Evolutionary conservation across 345 rosid genomes (phyloP), one percentile per base, ranked within the genome.

Genomic region (Gossypium turneri): DNA sequence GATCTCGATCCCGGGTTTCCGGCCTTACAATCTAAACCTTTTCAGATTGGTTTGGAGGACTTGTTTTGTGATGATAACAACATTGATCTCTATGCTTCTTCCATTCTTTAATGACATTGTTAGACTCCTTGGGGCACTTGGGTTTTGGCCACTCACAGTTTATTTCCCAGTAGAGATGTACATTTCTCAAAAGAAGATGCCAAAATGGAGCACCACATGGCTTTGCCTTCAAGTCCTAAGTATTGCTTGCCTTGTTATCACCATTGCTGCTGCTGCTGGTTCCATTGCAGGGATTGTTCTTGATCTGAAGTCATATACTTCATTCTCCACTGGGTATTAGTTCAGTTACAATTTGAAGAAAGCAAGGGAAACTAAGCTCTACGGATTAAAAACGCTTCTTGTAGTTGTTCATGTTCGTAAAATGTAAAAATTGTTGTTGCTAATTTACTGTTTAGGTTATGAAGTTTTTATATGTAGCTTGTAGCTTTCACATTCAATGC

Each of bases 81-180:
- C 98, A 0, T 52, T 89, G 69, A 87, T 91, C 61, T 85, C 99
- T 7, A 93, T 95, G 99, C 81, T 93, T 15, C 84, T 91, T 66
- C 99, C 98, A 2, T 93, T 93, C 85, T 95, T 95, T 64, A 91
- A 89, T 15, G 93, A 88, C 58, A 82, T 91, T 0, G 95, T 91
- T 1, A 96, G 98, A 24, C 82, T 94, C 10, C 90, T 95, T 9
- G 98, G 99, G 10, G 98, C 99, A 0, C 57, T 95, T 1, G 99
- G 97, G 53, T 95, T 91, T 70, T 95, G 99, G 99, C 99, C 99
- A 15, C 62, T 94, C 13, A 91, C 97, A 0, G 98, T 94, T 17
- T 90, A 92, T 59, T 92, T 89, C 82, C 98, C 98, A 0, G 89
- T 94, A 16, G 94, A 94, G 82, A 91, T 95, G 99, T 94, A 90